Percentiles rank a stretch among this genome's conserved stretches.
phyloP scores from a whole-genome alignment of 2,329 filamentous ascomycete species.

The Aspergillus pseudonomiae region DNA sequence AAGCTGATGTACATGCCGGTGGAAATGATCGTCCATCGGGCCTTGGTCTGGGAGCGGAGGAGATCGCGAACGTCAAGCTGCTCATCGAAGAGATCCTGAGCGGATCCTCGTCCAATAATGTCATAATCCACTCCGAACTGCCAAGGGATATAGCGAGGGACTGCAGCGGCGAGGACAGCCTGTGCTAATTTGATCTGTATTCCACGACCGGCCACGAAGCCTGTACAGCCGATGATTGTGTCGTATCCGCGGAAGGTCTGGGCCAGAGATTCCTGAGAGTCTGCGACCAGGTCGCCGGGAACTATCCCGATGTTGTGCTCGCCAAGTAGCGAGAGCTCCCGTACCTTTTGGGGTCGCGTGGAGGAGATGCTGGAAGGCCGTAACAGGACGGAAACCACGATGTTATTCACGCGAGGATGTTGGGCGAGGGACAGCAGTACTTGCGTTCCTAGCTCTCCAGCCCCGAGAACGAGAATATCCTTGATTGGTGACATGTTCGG shows the following conservation, averaged over 20 bases:
- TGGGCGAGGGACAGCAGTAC: constrained; percentile 56
- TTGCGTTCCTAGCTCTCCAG: constrained; percentile 66
- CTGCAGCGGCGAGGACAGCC: constrained; percentile 57
- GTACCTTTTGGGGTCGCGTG: constrained; percentile 2
- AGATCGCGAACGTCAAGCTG: constrained; percentile 62
- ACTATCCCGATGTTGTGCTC: constrained; percentile 42
- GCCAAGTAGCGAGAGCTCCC: constrained; percentile 6
- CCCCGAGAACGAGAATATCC: constrained; percentile 63
- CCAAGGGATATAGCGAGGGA: constrained; percentile 67
- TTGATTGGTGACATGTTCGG: neutral
- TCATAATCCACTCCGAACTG: constrained; percentile 77
- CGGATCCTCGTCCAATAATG: constrained; percentile 58
- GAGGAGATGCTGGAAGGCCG: constrained; percentile 52
- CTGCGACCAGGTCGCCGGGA: constrained; percentile 47
- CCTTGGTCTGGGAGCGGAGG: constrained; percentile 52
- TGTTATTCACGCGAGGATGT: constrained; percentile 46
- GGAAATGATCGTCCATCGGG: constrained; percentile 67
- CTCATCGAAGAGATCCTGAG: constrained; percentile 70
- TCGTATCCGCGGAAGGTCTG: constrained; percentile 43
- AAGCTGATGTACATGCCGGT: constrained; percentile 73
- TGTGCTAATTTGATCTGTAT: constrained; percentile 61
- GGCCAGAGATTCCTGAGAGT: constrained; percentile 42
- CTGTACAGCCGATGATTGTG: constrained; percentile 61
- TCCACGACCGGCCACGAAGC: constrained; percentile 59
- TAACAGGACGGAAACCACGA: constrained; percentile 57